Evolutionary conservation across 768 basidiomycete species (phyloP).

Genomic region (Tubosaeta brunneosetosa): DNA sequence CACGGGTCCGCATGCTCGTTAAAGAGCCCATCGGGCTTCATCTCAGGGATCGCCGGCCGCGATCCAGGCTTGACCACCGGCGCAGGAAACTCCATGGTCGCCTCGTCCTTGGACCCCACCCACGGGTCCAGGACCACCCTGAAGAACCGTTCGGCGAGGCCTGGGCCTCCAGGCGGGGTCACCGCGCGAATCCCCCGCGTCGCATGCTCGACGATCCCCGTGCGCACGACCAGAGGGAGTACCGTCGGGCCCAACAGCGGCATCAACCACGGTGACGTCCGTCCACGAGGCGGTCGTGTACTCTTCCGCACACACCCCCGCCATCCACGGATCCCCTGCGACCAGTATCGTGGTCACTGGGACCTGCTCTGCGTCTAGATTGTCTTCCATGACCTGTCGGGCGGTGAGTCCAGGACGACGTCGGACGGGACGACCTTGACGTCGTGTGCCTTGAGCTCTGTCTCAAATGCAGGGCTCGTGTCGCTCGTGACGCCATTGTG

Average conservation of each 20-base stretch:
- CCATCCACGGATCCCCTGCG: conserved; percentile 26
- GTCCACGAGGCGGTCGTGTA: conserved; percentile 30
- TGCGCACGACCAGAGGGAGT: conserved; percentile 54
- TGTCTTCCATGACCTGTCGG: conserved; percentile 29
- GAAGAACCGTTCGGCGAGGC: conserved; percentile 27
- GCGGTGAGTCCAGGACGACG: conserved; percentile 26
- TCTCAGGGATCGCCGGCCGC: conserved; percentile 16
- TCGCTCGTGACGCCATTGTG: background rate
- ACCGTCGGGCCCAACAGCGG: conserved; percentile 49
- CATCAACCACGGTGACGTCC: conserved; percentile 29
- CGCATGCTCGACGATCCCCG: conserved; percentile 61
- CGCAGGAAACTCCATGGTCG: conserved; percentile 31
- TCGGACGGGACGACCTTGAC: conserved; percentile 22
- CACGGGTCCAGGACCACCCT: conserved; percentile 53
- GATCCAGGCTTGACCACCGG: conserved; percentile 33
- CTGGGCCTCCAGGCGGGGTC: too few species aligned
- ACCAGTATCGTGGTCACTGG: conserved; percentile 16
- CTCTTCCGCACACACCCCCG: too few species aligned
- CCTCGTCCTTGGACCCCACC: conserved; percentile 31
- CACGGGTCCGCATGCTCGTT: too few species aligned
- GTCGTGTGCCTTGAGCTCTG: conserved; percentile 34
- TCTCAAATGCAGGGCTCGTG: conserved; percentile 30
- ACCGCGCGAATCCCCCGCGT: conserved; percentile 52
- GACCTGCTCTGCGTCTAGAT: conserved; percentile 18
- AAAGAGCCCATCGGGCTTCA: too few species aligned